Evolutionary conservation across 78 protist genomes (phyloP), one percentile per base, ranked within the genome.

Genomic region (Dictyostelium purpureum): DNA sequence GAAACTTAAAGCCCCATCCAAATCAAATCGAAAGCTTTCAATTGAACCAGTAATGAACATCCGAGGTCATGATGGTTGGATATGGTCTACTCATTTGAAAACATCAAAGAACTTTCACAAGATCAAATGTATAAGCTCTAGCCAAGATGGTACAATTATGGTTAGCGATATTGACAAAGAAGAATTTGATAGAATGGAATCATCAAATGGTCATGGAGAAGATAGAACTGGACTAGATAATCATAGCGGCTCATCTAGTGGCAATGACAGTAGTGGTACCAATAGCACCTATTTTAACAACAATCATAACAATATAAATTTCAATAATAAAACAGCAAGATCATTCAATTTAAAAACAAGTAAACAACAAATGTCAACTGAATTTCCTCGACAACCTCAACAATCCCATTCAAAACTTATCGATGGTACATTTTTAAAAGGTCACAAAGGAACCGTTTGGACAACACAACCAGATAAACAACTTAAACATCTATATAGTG

Each of bases 391-490:
- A 47, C 52, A 43, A 28, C 4, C 77, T 38, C 35, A 19, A 70
- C 5, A 19, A 19, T 45, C 77, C 9, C 10, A 6, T 56, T 18
- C 28, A 19, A 7, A 40, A 38, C 12, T 69, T 38, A 38, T 69
- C 14, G 76, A 40, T 69, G 76, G 47, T 21, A 18, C 21, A 38
- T 69, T 69, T 40, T 49, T 81, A 51, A 69, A 35, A 18, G 89
- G 89, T 2, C 89, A 81, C 38, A 52, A 9, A 43, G 78, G 78
- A 11, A 31, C 89, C 21, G 89, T 81, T 0, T 81, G 89, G 89
- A 49, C 77, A 5, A 66, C 76, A 21, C 16, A 24, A 38, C 21
- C 43, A 33, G 78, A 81, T 24, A 54, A 81, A 28, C 33, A 42
- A 24, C 14, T 43, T 10, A 16, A 52, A 2, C 14, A 65, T 38